Evolutionary conservation across 257 asterid genomes (phyloP).

Genomic region (Henckelia pumila): DNA sequence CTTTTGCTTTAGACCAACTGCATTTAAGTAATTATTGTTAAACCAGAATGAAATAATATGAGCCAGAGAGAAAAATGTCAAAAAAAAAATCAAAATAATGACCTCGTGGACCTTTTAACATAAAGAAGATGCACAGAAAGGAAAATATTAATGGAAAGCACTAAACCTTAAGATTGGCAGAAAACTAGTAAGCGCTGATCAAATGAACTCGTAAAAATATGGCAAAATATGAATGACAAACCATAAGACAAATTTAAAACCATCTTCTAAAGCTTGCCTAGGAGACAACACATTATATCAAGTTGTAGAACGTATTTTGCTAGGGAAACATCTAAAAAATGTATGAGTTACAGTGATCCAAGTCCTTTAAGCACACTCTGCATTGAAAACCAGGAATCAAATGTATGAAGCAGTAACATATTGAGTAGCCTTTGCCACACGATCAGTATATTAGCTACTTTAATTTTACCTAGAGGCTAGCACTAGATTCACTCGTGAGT

Average conservation of each 20-base stretch:
- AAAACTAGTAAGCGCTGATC: background rate
- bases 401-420: background rate
- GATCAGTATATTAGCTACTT: background rate
- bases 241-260: background rate
- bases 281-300: background rate
- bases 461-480: background rate
- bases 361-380: background rate
- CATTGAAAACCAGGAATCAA: background rate
- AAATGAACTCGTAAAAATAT: background rate
- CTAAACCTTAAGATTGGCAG: too few species aligned
- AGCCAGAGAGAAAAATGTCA: background rate
- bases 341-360: background rate
- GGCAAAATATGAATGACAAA: background rate
- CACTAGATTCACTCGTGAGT: background rate
- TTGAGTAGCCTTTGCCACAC: background rate
- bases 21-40: background rate
- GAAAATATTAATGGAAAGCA: background rate
- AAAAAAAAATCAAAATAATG: background rate
- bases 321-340: too few species aligned
- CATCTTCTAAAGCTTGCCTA: background rate
- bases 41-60: background rate
- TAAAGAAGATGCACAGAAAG: background rate
- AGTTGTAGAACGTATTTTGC: background rate
- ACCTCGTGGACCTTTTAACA: background rate
- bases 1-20: constrained; percentile 1